Conservation (phyloP, 192 early-diverging fungal species). For the Coemansia sp. region DNA sequence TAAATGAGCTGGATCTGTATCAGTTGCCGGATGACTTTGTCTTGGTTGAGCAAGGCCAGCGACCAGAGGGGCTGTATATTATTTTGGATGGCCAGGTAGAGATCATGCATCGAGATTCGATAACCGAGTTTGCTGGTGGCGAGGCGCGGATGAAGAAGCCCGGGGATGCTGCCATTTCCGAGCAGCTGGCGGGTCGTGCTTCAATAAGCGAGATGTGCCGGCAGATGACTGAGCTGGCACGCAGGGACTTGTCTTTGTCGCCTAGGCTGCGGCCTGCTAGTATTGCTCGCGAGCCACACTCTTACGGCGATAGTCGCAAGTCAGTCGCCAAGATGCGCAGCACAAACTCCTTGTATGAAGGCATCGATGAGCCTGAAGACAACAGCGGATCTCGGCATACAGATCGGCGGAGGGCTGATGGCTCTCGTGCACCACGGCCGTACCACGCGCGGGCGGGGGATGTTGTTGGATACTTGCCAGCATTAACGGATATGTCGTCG, state of each 20-base stretch:
- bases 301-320: not conserved
- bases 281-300: not conserved
- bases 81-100: constrained; percentile 89
- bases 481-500: constrained; percentile 86
- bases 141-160: constrained; percentile 10
- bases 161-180: not conserved
- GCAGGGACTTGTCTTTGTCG: constrained; percentile 5
- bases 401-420: not conserved
- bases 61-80: constrained; percentile 82
- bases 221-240: constrained; percentile 39
- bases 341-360: not conserved
- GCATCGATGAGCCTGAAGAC: constrained; percentile 1
- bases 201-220: constrained; percentile 32
- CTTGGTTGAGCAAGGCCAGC: constrained; percentile 81
- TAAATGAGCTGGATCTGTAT: constrained; percentile 70
- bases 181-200: not conserved
- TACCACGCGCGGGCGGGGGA: constrained; percentile 84
- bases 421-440: constrained; percentile 39
- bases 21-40: constrained; percentile 70
- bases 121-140: constrained; percentile 41
- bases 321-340: not conserved
- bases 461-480: constrained; percentile 88
- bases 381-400: not conserved
- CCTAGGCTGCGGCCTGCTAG: not conserved
- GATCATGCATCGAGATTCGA: constrained; percentile 38